These are phyloP conservation scores for Candida nitratophila DNA, from an alignment of 805 yeast species.

Conservation along the genomic window DNA sequence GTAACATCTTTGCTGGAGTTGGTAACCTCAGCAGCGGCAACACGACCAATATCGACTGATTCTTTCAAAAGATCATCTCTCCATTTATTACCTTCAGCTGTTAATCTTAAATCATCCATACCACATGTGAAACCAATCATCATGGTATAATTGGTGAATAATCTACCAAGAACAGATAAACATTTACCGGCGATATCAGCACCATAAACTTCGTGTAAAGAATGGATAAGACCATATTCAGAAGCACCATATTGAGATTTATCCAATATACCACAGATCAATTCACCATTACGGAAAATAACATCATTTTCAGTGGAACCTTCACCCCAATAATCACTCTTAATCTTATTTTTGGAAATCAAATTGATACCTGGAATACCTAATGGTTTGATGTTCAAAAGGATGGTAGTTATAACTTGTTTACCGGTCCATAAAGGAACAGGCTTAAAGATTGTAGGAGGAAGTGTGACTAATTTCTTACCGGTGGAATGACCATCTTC, in stretches of 20 bases:
- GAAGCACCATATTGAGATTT: slow-evolving; percentile 98
- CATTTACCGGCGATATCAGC: slow-evolving; percentile 84
- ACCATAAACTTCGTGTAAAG: slow-evolving; percentile 94
- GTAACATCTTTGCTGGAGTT: slow-evolving; percentile 53
- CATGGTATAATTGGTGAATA: slow-evolving; percentile 90
- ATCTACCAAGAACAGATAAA: slow-evolving; percentile 85
- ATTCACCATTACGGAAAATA: slow-evolving; percentile 77
- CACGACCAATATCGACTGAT: slow-evolving; percentile 77
- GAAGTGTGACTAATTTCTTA: slow-evolving; percentile 60
- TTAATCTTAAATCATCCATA: slow-evolving; percentile 96
- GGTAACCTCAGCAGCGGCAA: slow-evolving; percentile 92
- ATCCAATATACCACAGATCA: slow-evolving; percentile 88
- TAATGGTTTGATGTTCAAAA: slow-evolving; percentile 80
- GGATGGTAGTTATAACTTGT: slow-evolving; percentile 88
- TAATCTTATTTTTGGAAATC: slow-evolving; percentile 77
- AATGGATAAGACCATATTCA: slow-evolving; percentile 93
- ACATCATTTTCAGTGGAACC: slow-evolving; percentile 83
- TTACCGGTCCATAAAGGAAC: slow-evolving; percentile 95
- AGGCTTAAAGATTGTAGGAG: slow-evolving; percentile 88
- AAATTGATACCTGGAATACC: slow-evolving; percentile 89
- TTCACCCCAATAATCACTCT: slow-evolving; percentile 91
- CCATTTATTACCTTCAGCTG: slow-evolving; percentile 86
- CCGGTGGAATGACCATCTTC: slow-evolving; percentile 93
- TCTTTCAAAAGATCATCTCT: slow-evolving; percentile 75
- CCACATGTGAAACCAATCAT: slow-evolving; percentile 97